Base-by-base conservation (phyloP, 139 green algal species). In the Closterium sp. region DNA sequence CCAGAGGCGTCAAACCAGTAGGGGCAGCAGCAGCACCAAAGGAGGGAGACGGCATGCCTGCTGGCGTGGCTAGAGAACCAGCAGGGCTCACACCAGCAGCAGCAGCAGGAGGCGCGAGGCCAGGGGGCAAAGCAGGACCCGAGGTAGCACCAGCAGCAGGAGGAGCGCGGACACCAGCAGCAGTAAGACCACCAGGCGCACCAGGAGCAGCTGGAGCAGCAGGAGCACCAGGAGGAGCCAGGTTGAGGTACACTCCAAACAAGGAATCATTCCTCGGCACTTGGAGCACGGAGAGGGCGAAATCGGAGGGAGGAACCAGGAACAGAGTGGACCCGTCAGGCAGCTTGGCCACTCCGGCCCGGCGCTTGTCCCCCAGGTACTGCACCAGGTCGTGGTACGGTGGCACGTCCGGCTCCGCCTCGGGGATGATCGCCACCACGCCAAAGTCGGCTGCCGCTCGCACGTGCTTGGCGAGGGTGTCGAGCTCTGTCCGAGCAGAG, bases 381-480 rank as follows among this genome's bases (percentile, higher is more conserved):
- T 93, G 91, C 89, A 94, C 55, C 69, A 94, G 93, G 64, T 94
- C 89, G 64, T 94, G 31, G 2, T 94, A 94, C 6, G 91, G 88
- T 25, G 55, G 55, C 55, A 94, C 38, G 89, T 94, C 92, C n/a
- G 84, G 34, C 31, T 91, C 43, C 23, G 31, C 30, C 55, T 92
- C 92, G 1, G 89, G 92, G 0, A 94, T 30, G 34, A 94, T 36
- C 2, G 43, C 84, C 33, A 94, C 89, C 34, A 94, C 89, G 30
- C 33, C 76, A 34, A 93, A 94, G 35, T 91, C 85, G 3, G 33
- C 90, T 35, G 43, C 86, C 8, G 84, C 38, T 10, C 31, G 33
- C 30, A 94, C 43, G 33, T 94, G 91, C 36, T 91, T 81, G 0
- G 91, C 91, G 2, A 94, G 88, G 1, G 84, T 92, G 89, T 94